Conservation (phyloP, 768 basidiomycete species). For the Artomyces pyxidatus region DNA sequence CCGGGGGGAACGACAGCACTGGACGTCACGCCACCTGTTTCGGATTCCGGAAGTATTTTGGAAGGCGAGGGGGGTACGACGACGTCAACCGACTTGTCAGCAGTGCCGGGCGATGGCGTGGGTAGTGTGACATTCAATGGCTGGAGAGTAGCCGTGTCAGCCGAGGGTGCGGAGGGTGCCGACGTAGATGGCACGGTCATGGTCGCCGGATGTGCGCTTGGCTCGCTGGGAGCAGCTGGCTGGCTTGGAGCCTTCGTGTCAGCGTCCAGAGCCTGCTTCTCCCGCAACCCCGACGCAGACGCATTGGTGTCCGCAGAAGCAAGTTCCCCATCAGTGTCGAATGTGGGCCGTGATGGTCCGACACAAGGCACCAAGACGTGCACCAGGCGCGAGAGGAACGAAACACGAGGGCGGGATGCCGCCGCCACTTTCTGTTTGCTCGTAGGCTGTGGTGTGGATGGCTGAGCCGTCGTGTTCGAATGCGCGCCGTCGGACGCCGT, state of each 20-base stretch:
- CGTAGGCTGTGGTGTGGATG: constrained; percentile 12
- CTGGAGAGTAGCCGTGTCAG: constrained; percentile 12
- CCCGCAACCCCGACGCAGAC: constrained; percentile 18
- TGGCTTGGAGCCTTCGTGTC: constrained; percentile 16
- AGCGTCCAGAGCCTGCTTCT: constrained; percentile 20
- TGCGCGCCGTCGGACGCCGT: constrained; percentile 27
- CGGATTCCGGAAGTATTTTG: constrained; percentile 49
- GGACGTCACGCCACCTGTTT: constrained; percentile 86
- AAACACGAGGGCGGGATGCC: constrained; percentile 33
- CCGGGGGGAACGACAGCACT: constrained; percentile 90
- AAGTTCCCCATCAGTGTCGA: constrained; percentile 31
- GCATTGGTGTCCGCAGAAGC: constrained; percentile 17
- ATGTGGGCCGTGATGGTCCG: constrained; percentile 40
- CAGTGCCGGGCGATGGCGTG: constrained; percentile 17
- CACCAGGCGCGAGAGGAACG: constrained; percentile 53
- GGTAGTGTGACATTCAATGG: constrained; percentile 18
- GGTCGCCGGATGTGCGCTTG: too few relatives aligned
- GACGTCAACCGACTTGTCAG: constrained; percentile 28
- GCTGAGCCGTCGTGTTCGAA: constrained; percentile 21
- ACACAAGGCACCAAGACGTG: constrained; percentile 61
- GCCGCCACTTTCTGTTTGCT: constrained; percentile 19
- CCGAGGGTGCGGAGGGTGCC: neutral
- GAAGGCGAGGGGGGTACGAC: constrained; percentile 43
- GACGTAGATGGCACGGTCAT: too few relatives aligned
- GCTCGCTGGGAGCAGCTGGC: neutral